These are phyloP conservation scores for Fonsecaea monophora DNA, from an alignment of 2,329 filamentous ascomycete genomes.

Conservation along the genomic window DNA sequence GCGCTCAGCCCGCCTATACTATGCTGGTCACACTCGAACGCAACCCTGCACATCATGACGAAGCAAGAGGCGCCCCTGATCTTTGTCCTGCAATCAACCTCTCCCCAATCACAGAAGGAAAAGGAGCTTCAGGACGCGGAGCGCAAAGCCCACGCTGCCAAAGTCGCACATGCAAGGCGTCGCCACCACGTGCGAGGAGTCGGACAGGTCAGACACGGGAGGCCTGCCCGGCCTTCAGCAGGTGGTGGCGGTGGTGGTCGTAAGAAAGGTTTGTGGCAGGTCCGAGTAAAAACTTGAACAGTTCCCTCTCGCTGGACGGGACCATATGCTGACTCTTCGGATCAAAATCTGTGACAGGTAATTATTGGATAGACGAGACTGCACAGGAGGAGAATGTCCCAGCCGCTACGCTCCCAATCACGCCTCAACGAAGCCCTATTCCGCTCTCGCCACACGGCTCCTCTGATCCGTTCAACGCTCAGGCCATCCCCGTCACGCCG, in stretches of 20 bases:
- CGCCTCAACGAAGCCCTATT: neutral
- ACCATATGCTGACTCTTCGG: neutral
- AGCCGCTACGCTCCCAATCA: neutral
- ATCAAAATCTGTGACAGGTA: neutral
- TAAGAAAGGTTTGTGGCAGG: neutral
- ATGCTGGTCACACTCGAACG: neutral
- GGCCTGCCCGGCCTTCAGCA: neutral
- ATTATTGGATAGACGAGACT: neutral
- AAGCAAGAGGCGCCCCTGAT: neutral
- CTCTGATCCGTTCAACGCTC: conserved; percentile 1
- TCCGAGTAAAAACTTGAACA: neutral
- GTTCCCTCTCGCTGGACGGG: neutral
- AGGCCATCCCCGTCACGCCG: neutral
- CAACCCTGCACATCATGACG: neutral
- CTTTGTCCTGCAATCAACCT: conserved; percentile 1
- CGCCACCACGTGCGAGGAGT: neutral
- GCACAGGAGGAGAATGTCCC: neutral
- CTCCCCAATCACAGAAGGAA: conserved; percentile 3
- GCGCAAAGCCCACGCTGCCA: conserved; percentile 1
- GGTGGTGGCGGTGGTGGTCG: neutral
- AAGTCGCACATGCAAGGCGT: neutral
- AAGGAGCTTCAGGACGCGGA: neutral
- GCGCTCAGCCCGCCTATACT: neutral
- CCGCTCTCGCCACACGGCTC: neutral
- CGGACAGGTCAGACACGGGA: neutral